phyloP scores from a whole-genome alignment of 345 rosid genomes.

The Syzygium aqueum region DNA sequence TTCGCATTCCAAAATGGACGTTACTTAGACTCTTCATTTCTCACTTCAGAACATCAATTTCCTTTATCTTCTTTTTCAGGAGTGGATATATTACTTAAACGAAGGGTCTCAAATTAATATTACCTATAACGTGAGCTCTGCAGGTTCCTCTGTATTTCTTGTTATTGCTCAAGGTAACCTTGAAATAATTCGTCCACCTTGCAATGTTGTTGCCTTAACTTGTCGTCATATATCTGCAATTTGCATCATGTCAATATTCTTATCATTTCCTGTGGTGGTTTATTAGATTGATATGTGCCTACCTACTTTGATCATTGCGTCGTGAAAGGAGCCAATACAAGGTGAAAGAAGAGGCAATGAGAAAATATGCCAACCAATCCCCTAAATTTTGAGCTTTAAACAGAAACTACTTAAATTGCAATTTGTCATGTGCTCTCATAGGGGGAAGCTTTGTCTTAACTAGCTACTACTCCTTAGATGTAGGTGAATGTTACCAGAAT shows the following conservation, averaged over 20 bases:
- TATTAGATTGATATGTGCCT: background rate
- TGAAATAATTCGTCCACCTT: background rate
- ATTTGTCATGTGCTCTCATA: background rate
- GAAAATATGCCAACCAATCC: background rate
- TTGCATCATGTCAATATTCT: background rate
- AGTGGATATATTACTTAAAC: constrained; percentile 68
- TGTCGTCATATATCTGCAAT: background rate
- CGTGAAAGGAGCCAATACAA: background rate
- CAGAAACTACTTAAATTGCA: background rate
- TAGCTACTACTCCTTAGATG: background rate
- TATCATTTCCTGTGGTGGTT: background rate
- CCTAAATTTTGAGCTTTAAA: background rate
- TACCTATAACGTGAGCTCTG: constrained; percentile 48
- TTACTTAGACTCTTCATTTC: background rate
- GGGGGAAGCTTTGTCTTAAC: background rate
- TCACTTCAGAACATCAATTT: background rate
- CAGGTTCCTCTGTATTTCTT: constrained; percentile 53
- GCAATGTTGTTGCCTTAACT: background rate
- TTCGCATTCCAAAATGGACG: background rate
- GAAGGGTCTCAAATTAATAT: constrained; percentile 70
- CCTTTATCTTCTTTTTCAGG: constrained; percentile 30
- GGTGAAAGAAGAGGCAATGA: background rate
- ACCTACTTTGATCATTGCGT: background rate
- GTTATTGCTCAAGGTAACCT: constrained; percentile 79
- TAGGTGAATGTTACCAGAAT: background rate